Evolutionary conservation across 345 rosid genomes (phyloP).

Genomic region (Populus ilicifolia): DNA sequence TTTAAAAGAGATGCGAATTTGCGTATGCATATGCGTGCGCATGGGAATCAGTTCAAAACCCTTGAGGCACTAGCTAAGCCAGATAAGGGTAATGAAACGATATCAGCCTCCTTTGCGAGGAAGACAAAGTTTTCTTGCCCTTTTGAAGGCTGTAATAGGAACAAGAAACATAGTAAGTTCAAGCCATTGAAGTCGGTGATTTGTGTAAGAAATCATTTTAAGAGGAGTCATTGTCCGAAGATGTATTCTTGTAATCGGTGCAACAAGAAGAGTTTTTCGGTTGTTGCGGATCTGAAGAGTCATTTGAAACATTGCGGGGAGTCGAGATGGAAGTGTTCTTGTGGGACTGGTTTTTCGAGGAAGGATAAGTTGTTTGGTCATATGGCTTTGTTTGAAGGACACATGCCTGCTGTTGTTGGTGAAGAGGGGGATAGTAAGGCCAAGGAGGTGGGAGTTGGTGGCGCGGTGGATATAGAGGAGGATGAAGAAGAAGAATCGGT

Average conservation of each 20-base stretch:
- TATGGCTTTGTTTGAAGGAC: conserved; percentile 70
- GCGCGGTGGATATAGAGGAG: conserved; percentile 9
- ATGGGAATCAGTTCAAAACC: conserved; percentile 66
- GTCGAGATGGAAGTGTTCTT: conserved; percentile 59
- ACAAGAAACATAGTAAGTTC: conserved; percentile 51
- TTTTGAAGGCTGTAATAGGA: conserved; percentile 55
- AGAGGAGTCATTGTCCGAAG: conserved; percentile 81
- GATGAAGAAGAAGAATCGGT: conserved; percentile 16
- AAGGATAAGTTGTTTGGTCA: conserved; percentile 75
- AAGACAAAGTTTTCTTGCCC: conserved; percentile 58
- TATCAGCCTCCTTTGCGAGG: background rate
- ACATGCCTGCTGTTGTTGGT: conserved; percentile 48
- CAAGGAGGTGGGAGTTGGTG: background rate
- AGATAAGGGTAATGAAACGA: background rate
- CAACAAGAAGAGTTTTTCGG: conserved; percentile 58
- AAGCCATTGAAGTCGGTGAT: conserved; percentile 56
- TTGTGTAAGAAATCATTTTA: conserved; percentile 67
- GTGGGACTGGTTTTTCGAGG: conserved; percentile 65
- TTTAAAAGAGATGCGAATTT: conserved; percentile 75
- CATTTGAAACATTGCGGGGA: conserved; percentile 67
- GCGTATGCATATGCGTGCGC: conserved; percentile 82
- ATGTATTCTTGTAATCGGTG: conserved; percentile 55
- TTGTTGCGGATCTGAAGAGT: conserved; percentile 58
- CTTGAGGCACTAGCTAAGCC: conserved; percentile 57
- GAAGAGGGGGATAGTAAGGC: conserved; percentile 15